These are phyloP conservation scores for Choricystis sp. DNA, from an alignment of 139 green algal species.

Conservation along the genomic window DNA sequence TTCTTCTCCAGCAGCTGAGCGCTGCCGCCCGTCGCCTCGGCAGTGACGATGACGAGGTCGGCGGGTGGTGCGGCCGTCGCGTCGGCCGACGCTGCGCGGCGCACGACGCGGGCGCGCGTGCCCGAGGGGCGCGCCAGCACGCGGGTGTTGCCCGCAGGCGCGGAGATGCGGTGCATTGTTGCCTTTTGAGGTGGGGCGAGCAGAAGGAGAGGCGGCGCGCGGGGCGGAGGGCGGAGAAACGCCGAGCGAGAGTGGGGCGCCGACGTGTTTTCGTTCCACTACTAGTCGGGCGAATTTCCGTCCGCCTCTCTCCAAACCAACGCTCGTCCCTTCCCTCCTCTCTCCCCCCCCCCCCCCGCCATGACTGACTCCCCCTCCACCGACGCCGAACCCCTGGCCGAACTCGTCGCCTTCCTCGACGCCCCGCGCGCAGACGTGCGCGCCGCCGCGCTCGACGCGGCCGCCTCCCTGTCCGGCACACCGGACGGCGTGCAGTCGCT, in stretches of 20 bases:
- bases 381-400: too few relatives aligned
- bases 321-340: too few relatives aligned
- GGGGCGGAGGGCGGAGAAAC: too few relatives aligned
- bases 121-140: neutral
- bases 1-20: constrained; percentile 23
- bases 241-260: too few relatives aligned
- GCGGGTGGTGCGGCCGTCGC: neutral
- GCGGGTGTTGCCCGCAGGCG: neutral
- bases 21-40: too few relatives aligned
- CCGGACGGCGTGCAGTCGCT: constrained; percentile 40
- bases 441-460: constrained; percentile 43
- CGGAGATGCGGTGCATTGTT: neutral
- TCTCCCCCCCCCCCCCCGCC: too few relatives aligned
- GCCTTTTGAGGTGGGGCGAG: neutral
- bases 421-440: constrained; percentile 9
- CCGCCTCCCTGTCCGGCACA: constrained; percentile 34
- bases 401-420: too few relatives aligned
- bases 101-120: neutral
- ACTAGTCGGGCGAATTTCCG: too few relatives aligned
- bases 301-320: too few relatives aligned
- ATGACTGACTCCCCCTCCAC: too few relatives aligned
- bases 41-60: constrained; percentile 1
- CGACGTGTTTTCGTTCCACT: too few relatives aligned
- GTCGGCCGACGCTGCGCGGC: neutral
- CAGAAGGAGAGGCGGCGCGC: too few relatives aligned